Evolutionary conservation across 2,329 filamentous ascomycete species (phyloP), one percentile per base, ranked within the genome.

Genomic region (Penicillium sp.): DNA sequence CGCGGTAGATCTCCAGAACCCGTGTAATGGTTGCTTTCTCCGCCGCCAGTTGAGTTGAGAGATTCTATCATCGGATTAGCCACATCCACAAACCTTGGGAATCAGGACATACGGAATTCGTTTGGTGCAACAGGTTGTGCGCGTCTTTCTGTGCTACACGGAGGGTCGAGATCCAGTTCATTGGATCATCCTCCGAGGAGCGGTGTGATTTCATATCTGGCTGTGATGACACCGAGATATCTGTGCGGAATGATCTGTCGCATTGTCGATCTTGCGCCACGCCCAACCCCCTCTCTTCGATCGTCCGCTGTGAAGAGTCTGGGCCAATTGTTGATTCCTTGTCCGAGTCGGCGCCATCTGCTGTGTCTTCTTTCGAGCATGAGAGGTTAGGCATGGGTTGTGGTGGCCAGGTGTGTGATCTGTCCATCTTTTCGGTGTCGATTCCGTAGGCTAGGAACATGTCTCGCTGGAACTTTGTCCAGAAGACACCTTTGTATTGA

Each of bases 11-110:
- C 7, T 74, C 68, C 4, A 80, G 61, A 24, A 80, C 74, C 27
- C 77, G 70, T 4, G 64, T 65, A 24, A 80, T 70, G 1, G 74
- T 75, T 4, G 70, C 71, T 59, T 81, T 79, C 42, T 76, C 73
- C n/a, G 76, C 71, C 8, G 79, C 69, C 16, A 83, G 71, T 51
- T 80, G 73, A 1, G 65, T 72, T 8, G 77, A 61, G 9, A 83
- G 70, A 16, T 69, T 69, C 67, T 80, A 59, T n/a, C 6, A 44
- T 24, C 21, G 13, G 29, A 58, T 50, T 36, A 50, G 47, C 9
- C 9, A 41, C 22, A 34, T 11, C 10, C 7, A 16, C 41, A 16
- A 14, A n/a, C 10, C 29, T 39, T 54, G 5, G 24, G 16, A 48
- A 16, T 13, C 13, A 13, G 2, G 14, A 58, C 69, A 59, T 59